Base-by-base conservation (phyloP, 1,284 basidiomycete species). In the Heimioporus retisporus region DNA sequence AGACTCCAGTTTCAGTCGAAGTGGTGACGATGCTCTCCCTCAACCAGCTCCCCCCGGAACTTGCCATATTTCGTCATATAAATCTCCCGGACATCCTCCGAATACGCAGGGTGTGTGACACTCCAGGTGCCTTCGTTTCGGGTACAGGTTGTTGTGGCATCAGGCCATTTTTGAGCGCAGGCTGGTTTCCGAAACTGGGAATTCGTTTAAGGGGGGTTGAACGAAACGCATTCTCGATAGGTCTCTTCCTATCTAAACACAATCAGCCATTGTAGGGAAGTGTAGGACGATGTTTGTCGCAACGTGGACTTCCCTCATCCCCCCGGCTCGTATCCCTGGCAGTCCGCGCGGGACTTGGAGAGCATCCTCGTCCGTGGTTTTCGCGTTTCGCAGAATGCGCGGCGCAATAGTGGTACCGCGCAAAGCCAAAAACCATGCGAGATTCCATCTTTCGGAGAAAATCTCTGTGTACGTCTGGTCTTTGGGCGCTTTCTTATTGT, bases 401-500 rank as follows among this genome's bases (percentile, higher is more conserved):
- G 59, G 21, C 23, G 46, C n/a, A 25, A 44, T 10, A 42, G 46
- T 11, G 56, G 50, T 3, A 16, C 40, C 2, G 5, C 25, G 42
- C 14, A 4, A 21, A 58, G 53, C 31, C 61, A 18, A 31, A 75
- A 48, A 15, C 5, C 59, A 13, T 55, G 62, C 31, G 62, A 72
- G 51, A 65, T 72, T 46, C 63, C 63, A 25, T 72, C 65, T 28
- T 67, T 66, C 0, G 73, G 69, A 15, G 6, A 50, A 6, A 48
- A 28, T 1, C 60, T 59, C 21, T 2, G 40, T 16, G 66, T 59
- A 2, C 53, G 23, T 48, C 46, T 75, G 56, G 31, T 75, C 31
- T 70, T 72, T 60, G 67, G 67, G 14, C 72, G 72, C 15, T 75
- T 70, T 61, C 31, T 73, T 16, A 16, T 75, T 42, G 4, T 74